Evolutionary conservation across 2,329 filamentous ascomycete species (phyloP).

Genomic region (Xylaria sp.): DNA sequence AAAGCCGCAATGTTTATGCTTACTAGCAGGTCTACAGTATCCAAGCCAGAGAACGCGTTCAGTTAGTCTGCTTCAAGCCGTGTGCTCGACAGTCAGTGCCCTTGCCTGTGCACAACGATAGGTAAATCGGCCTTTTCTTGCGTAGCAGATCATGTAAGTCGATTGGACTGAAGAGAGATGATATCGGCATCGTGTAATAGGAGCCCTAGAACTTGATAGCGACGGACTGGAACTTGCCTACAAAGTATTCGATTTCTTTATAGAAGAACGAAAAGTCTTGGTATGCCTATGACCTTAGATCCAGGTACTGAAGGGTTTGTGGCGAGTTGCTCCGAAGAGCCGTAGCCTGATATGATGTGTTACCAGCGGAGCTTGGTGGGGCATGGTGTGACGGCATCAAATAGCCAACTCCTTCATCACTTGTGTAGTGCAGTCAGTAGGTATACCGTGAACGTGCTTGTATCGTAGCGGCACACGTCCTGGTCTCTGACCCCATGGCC

Average conservation of each 20-base stretch:
- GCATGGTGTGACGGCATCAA: constrained; percentile 49
- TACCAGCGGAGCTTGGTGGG: constrained; percentile 49
- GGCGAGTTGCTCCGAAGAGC: constrained; percentile 60
- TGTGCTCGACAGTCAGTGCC: constrained; percentile 22
- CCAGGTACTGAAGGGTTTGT: constrained; percentile 47
- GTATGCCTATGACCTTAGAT: constrained; percentile 29
- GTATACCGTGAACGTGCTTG: constrained; percentile 26
- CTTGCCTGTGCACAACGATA: constrained; percentile 10
- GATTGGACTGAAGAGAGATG: constrained; percentile 3
- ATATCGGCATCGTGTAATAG: constrained; percentile 10
- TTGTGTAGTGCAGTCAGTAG: constrained; percentile 20
- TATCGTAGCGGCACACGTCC: constrained; percentile 34
- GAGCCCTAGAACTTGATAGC: constrained; percentile 5
- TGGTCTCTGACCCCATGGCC: constrained; percentile 25
- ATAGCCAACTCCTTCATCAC: constrained; percentile 38
- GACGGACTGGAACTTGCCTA: constrained; percentile 3
- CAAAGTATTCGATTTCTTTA: constrained; percentile 9
- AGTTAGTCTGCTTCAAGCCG: constrained; percentile 19
- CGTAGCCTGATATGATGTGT: constrained; percentile 60
- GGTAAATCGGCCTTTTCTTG: constrained; percentile 7
- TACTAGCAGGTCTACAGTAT: constrained; percentile 28
- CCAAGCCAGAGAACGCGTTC: constrained; percentile 1
- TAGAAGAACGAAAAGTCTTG: constrained; percentile 6
- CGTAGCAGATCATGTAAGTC: constrained; percentile 4
- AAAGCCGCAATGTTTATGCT: constrained; percentile 28